Percentiles rank a stretch among this genome's conserved stretches.
Evolutionary conservation across 352 stramenopile genomes (phyloP).

Genomic region (Phytophthora capsici): DNA sequence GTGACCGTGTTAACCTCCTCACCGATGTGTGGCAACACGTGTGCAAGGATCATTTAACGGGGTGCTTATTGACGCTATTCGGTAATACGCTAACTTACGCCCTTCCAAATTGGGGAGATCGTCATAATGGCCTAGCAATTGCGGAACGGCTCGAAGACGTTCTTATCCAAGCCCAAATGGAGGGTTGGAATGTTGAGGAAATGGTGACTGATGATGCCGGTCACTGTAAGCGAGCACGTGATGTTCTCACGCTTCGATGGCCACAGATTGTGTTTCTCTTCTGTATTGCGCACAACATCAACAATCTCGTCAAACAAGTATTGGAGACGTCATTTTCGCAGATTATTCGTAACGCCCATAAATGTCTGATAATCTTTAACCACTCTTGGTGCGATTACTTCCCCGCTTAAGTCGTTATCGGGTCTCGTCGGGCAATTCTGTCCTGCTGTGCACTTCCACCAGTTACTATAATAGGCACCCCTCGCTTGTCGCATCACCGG

Average conservation of each 20-base stretch:
- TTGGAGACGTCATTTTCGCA: slow-evolving; percentile 7
- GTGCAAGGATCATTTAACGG: slow-evolving; percentile 9
- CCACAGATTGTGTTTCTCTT: no score
- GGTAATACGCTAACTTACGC: neutral
- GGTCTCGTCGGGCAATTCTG: neutral
- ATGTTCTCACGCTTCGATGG: no score
- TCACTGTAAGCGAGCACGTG: no score
- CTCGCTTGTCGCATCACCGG: slow-evolving; percentile 2
- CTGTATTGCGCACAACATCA: no score
- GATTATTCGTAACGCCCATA: slow-evolving; percentile 7
- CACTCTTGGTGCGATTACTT: slow-evolving; percentile 5
- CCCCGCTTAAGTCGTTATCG: neutral
- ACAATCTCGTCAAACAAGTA: no score
- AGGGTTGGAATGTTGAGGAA: slow-evolving; percentile 3
- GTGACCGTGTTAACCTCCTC: slow-evolving; percentile 4
- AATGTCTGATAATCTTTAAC: slow-evolving; percentile 14
- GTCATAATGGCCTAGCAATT: slow-evolving; percentile 12
- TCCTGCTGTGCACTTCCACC: neutral
- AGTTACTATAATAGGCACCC: neutral
- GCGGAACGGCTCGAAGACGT: slow-evolving; percentile 8
- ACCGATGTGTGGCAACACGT: slow-evolving; percentile 11
- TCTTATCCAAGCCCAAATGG: neutral
- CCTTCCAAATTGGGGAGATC: neutral
- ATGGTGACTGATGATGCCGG: slow-evolving; percentile 20
- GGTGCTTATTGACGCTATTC: slow-evolving; percentile 1